Evolutionary conservation across 2,329 filamentous ascomycete genomes (phyloP).

Genomic region (Cladosporium sp.): DNA sequence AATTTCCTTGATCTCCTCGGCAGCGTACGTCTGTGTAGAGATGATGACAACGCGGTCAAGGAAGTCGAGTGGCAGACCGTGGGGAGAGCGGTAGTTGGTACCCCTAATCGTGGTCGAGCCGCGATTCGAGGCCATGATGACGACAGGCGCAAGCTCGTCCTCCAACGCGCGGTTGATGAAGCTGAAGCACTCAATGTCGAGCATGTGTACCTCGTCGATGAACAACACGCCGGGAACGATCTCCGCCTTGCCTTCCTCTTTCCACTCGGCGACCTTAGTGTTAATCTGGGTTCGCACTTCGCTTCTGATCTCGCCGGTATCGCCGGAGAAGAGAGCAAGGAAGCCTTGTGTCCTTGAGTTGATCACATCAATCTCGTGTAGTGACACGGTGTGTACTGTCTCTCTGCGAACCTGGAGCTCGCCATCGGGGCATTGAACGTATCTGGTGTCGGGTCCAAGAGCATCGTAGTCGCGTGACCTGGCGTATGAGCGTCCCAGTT

Average conservation of each 20-base stretch:
- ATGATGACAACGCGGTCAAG: slow-evolving; percentile 95
- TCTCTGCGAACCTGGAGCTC: slow-evolving; percentile 97
- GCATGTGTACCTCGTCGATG: slow-evolving; percentile 99
- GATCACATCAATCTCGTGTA: slow-evolving; percentile 99
- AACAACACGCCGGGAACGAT: slow-evolving; percentile 97
- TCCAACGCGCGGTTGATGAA: slow-evolving; percentile 97
- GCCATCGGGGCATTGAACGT: slow-evolving; percentile 94
- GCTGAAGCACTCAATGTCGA: slow-evolving; percentile 98
- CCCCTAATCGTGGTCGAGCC: slow-evolving; percentile 89
- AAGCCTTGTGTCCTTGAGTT: slow-evolving; percentile 99
- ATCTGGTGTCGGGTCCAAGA: slow-evolving; percentile 98
- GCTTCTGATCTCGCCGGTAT: slow-evolving; percentile 95
- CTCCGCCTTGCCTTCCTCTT: slow-evolving; percentile 97
- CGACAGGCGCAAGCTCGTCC: slow-evolving; percentile 90
- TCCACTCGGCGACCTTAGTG: slow-evolving; percentile 98
- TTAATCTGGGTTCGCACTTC: slow-evolving; percentile 99
- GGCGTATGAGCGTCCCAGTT: slow-evolving; percentile 91
- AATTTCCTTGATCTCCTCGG: slow-evolving; percentile 89
- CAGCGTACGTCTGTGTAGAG: slow-evolving; percentile 81
- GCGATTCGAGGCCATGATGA: slow-evolving; percentile 99
- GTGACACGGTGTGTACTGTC: slow-evolving; percentile 91
- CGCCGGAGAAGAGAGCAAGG: slow-evolving; percentile 92
- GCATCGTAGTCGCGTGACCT: slow-evolving; percentile 97
- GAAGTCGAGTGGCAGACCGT: slow-evolving; percentile 93
- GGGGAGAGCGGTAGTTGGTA: slow-evolving; percentile 89